Base-by-base conservation (phyloP, 2,329 filamentous ascomycete genomes). In the Talaromyces sp. region DNA sequence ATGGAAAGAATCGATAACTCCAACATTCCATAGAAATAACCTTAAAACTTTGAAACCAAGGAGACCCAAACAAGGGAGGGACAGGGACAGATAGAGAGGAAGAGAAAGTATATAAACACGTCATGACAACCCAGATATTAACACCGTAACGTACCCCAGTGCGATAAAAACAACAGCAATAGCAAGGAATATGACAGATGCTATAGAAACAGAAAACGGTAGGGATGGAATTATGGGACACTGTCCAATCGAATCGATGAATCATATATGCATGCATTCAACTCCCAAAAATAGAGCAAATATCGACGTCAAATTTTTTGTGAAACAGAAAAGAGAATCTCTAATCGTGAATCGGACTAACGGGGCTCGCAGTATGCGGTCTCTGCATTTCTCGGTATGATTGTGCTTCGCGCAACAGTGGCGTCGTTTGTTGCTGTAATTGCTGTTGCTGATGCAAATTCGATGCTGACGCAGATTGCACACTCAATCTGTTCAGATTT, bases 331-430 rank as follows among this genome's bases (percentile, higher is more conserved):
- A 17, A 43, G 11, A 41, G 19, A 37, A 35, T 31, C 27, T 31
- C 56, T 59, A 59, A 50, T 66, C 52, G 50, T 15, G 37, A 41
- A 66, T 62, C 9, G 59, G 60, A 54, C 64, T 66, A 41, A 62
- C 64, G 13, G 64, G 59, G 50, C 59, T 62, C 15, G 50, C 57
- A 33, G 63, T 37, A 11, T 39, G 39, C 6, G 58, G 33, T 25
- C 59, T 47, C 25, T 59, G 56, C 27, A 59, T 13, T 6, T 43
- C 56, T 10, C 56, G 56, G 3, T 33, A 37, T 15, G 56, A 59
- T 33, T 59, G 56, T 27, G 37, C 33, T 11, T 39, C 31, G 22
- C 33, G 52, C 33, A 56, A 39, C 37, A 59, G 15, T 9, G 35
- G 56, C 17, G 37, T 37, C 22, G 37, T 6, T 39, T 59, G 56